phyloP scores from a whole-genome alignment of 164 flowering plant species.

The Magnolia kwangsiensis region DNA sequence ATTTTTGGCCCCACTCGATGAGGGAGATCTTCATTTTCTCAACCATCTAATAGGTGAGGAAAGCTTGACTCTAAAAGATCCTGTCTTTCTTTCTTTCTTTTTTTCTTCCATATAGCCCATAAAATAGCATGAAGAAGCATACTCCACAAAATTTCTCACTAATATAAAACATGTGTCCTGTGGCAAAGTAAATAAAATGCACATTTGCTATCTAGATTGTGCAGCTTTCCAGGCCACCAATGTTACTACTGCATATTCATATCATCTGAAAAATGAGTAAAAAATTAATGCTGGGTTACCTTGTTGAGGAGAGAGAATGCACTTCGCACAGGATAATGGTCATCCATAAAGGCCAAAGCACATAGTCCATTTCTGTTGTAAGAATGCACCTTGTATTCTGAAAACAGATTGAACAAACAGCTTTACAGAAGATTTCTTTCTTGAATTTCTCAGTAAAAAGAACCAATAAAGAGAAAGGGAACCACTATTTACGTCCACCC shows the following conservation, averaged over 20 bases:
- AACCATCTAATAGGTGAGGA: too few species aligned
- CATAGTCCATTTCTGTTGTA: slow-evolving; percentile 90
- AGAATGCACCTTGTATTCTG: slow-evolving; percentile 97
- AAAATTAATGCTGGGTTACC: slow-evolving; percentile 31
- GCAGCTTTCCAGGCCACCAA: neutral
- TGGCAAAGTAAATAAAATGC: neutral
- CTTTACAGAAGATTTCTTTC: neutral
- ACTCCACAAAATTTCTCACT: too few species aligned
- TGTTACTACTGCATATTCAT: neutral
- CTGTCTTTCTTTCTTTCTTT: too few species aligned
- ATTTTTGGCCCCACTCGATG: too few species aligned
- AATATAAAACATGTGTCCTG: too few species aligned
- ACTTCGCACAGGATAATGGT: slow-evolving; percentile 95
- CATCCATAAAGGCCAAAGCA: slow-evolving; percentile 94
- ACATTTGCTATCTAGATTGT: too few species aligned
- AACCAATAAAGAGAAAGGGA: neutral
- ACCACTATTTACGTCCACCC: neutral
- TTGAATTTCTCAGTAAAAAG: neutral
- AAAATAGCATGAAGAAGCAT: too few species aligned
- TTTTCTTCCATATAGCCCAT: too few species aligned
- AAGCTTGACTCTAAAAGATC: too few species aligned
- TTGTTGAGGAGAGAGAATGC: slow-evolving; percentile 86
- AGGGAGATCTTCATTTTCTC: too few species aligned
- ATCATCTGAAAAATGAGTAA: neutral
- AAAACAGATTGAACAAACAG: neutral